Evolutionary conservation across 495 filamentous ascomycete species (phyloP).

Genomic region (Aspergillus heteromorphus): DNA sequence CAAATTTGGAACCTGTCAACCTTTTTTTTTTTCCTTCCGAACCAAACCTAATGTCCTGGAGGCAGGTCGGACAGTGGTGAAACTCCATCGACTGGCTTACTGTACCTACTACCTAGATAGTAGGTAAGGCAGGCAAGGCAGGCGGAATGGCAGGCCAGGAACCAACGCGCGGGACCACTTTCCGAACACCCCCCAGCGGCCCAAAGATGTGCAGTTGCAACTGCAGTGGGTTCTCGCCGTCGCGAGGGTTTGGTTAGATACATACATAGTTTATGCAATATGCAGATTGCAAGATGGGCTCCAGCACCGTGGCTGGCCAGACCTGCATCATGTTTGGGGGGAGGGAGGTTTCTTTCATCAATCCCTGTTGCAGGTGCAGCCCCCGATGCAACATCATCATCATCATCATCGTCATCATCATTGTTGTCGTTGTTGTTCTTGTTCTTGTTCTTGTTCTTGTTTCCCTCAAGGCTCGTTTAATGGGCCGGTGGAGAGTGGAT

Average conservation of each 20-base stretch:
- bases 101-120: too few relatives aligned
- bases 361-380: constrained; percentile 11
- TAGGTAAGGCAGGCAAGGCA: too few relatives aligned
- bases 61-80: too few relatives aligned
- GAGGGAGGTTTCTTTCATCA: background rate
- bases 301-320: background rate
- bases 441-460: too few relatives aligned
- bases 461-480: too few relatives aligned
- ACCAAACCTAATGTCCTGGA: background rate
- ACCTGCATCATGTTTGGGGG: constrained; percentile 1
- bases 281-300: background rate
- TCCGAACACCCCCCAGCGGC: constrained; percentile 5
- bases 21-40: background rate
- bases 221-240: background rate
- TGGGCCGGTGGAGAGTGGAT: background rate
- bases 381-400: too few relatives aligned
- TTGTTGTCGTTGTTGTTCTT: too few relatives aligned
- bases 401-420: too few relatives aligned
- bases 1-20: background rate
- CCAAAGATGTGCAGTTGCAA: too few relatives aligned
- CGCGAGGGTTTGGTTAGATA: background rate
- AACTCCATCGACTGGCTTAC: too few relatives aligned
- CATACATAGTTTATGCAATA: background rate
- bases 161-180: constrained; percentile 17
- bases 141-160: too few relatives aligned